These are phyloP conservation scores for Cladochytrium tenue DNA, from an alignment of 371 early-diverging fungal species.

Conservation along the genomic window DNA sequence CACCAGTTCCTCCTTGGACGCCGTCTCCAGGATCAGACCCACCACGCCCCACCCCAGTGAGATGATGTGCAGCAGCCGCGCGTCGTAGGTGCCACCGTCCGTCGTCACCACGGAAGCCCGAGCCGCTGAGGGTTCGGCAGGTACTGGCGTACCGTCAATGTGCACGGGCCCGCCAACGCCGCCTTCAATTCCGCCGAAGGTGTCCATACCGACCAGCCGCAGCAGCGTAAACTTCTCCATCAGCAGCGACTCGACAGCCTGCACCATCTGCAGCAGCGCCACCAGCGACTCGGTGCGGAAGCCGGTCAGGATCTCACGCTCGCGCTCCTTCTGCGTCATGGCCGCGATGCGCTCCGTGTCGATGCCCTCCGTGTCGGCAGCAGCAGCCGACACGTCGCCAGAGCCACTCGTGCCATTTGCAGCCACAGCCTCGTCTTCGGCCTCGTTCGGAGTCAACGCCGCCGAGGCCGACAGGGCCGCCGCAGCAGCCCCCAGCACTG, in stretches of 20 bases:
- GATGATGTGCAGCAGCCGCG: constrained; percentile 9
- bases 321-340: background rate
- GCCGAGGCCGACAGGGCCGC: no score
- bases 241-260: constrained; percentile 10
- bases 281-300: constrained; percentile 1
- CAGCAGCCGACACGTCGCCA: background rate
- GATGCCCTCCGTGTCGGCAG: no score
- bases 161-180: background rate
- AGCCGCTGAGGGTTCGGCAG: no score
- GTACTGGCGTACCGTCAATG: no score
- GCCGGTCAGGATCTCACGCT: constrained; percentile 1
- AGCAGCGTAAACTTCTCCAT: constrained; percentile 5
- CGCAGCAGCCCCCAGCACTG: no score
- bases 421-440: background rate
- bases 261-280: constrained; percentile 7
- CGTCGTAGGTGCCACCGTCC: background rate
- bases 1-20: background rate
- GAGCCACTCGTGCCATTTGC: background rate
- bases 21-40: constrained; percentile 1
- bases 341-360: no score
- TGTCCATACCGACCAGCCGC: background rate
- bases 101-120: no score
- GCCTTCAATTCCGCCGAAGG: background rate
- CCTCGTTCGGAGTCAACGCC: background rate
- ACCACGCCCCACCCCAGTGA: constrained; percentile 14